Conservation (phyloP, 2,329 filamentous ascomycete genomes). For the Hirsutella minnesotensis region DNA sequence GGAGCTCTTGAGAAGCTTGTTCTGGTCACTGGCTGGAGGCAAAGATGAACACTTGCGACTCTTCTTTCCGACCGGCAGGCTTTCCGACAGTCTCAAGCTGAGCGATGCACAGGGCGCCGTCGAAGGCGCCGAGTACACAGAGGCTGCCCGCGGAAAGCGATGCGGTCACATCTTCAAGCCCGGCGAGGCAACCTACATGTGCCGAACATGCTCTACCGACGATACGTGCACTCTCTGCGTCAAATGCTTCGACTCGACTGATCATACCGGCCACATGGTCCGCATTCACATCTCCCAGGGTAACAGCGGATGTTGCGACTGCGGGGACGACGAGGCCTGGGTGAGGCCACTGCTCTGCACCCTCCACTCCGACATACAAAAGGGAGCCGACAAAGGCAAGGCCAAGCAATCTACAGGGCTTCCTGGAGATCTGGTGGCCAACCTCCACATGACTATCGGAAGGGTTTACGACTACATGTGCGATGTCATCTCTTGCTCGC, state of each 20-base stretch:
- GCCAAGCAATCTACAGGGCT: slow-evolving; percentile 45
- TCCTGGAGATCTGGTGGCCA: slow-evolving; percentile 63
- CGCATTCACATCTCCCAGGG: slow-evolving; percentile 78
- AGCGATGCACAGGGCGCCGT: slow-evolving; percentile 82
- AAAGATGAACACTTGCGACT: slow-evolving; percentile 62
- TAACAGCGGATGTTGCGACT: slow-evolving; percentile 95
- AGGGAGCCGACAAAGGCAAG: slow-evolving; percentile 47
- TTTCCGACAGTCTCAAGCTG: slow-evolving; percentile 59
- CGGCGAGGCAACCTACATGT: slow-evolving; percentile 88
- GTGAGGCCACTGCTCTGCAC: slow-evolving; percentile 77
- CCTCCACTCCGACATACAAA: slow-evolving; percentile 63
- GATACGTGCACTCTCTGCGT: slow-evolving; percentile 93
- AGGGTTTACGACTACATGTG: slow-evolving; percentile 88
- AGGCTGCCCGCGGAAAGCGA: slow-evolving; percentile 79
- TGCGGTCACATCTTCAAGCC: slow-evolving; percentile 96
- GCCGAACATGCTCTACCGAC: slow-evolving; percentile 86
- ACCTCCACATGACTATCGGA: slow-evolving; percentile 76
- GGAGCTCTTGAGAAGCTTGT: slow-evolving; percentile 68
- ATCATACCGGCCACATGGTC: slow-evolving; percentile 88
- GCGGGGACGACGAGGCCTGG: slow-evolving; percentile 93
- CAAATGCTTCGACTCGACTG: slow-evolving; percentile 87
- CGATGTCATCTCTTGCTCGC: slow-evolving; percentile 95
- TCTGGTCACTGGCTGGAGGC: slow-evolving; percentile 73
- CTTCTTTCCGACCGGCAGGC: slow-evolving; percentile 69
- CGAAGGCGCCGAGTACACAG: slow-evolving; percentile 89